Conservation (phyloP, 192 early-diverging fungal genomes). For the Backusella tarrabulga region DNA sequence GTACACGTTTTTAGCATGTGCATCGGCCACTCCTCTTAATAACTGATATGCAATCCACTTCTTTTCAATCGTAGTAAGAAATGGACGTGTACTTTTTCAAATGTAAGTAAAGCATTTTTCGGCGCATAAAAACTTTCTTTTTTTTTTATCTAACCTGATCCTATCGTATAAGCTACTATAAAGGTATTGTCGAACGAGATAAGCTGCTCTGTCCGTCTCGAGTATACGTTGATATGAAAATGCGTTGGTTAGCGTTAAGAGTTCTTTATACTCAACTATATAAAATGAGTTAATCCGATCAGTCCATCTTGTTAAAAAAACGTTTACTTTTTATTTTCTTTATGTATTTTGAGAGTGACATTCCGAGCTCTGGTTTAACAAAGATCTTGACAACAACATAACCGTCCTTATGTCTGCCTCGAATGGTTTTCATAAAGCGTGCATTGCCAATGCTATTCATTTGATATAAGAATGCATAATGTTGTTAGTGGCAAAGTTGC, state of each 20-base stretch:
- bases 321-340: slow-evolving; percentile 55
- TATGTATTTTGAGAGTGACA: slow-evolving; percentile 53
- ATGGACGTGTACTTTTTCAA: slow-evolving; percentile 83
- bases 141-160: slow-evolving; percentile 60
- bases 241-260: slow-evolving; percentile 73
- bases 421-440: slow-evolving; percentile 94
- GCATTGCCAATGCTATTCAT: slow-evolving; percentile 76
- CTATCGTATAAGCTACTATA: slow-evolving; percentile 96
- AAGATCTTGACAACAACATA: slow-evolving; percentile 91
- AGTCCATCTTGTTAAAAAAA: background rate
- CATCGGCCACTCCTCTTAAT: slow-evolving; percentile 73
- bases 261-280: slow-evolving; percentile 61
- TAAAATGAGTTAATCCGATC: background rate
- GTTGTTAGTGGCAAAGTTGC: background rate
- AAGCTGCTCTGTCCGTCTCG: slow-evolving; percentile 90
- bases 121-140: no score
- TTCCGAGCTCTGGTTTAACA: slow-evolving; percentile 75
- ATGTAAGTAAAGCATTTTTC: background rate
- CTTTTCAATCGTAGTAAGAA: slow-evolving; percentile 84
- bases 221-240: slow-evolving; percentile 77
- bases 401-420: slow-evolving; percentile 78
- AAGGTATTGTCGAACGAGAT: slow-evolving; percentile 85
- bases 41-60: slow-evolving; percentile 95
- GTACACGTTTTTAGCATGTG: slow-evolving; percentile 71
- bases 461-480: background rate